phyloP scores from a whole-genome alignment of 208 protist species.

The Crithidia sp. region DNA sequence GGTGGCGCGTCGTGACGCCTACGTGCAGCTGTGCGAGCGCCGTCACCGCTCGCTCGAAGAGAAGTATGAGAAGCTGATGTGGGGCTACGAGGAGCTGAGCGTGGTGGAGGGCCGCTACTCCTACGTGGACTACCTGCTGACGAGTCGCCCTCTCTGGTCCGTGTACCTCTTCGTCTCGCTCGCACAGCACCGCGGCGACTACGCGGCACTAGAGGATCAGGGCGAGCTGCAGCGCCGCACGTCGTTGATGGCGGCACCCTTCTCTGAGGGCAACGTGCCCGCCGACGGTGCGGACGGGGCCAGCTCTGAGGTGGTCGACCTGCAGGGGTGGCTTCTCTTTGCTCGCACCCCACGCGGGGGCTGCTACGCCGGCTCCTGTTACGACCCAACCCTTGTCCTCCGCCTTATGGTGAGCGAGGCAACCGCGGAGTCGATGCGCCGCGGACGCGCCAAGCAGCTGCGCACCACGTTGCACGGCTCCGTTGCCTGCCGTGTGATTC shows the following conservation, averaged over 20 bases:
- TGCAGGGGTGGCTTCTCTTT: slow-evolving; percentile 46
- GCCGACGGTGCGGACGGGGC: too few species aligned
- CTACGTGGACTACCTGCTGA: slow-evolving; percentile 78
- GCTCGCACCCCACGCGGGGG: slow-evolving; percentile 47
- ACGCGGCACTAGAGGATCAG: slow-evolving; percentile 27
- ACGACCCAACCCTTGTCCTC: slow-evolving; percentile 47
- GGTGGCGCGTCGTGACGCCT: slow-evolving; percentile 72
- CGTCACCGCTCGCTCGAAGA: slow-evolving; percentile 77
- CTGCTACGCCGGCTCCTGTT: slow-evolving; percentile 43
- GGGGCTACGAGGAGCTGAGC: slow-evolving; percentile 81
- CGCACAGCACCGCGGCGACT: slow-evolving; percentile 62
- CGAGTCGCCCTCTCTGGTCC: slow-evolving; percentile 65
- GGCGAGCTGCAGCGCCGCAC: slow-evolving; percentile 17
- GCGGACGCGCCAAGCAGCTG: slow-evolving; percentile 29
- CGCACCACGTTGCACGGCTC: slow-evolving; percentile 62
- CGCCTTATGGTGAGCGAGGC: slow-evolving; percentile 38
- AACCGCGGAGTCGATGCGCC: slow-evolving; percentile 28
- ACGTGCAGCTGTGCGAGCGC: slow-evolving; percentile 47
- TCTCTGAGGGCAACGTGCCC: neutral
- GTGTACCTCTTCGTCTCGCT: slow-evolving; percentile 69
- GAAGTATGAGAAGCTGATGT: slow-evolving; percentile 90
- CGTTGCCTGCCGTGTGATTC: slow-evolving; percentile 55
- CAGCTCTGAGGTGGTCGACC: neutral
- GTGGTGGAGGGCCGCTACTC: slow-evolving; percentile 68
- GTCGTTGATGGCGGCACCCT: neutral